Evolutionary conservation across 441 rosid genomes (phyloP).

Genomic region (Croton setiger): DNA sequence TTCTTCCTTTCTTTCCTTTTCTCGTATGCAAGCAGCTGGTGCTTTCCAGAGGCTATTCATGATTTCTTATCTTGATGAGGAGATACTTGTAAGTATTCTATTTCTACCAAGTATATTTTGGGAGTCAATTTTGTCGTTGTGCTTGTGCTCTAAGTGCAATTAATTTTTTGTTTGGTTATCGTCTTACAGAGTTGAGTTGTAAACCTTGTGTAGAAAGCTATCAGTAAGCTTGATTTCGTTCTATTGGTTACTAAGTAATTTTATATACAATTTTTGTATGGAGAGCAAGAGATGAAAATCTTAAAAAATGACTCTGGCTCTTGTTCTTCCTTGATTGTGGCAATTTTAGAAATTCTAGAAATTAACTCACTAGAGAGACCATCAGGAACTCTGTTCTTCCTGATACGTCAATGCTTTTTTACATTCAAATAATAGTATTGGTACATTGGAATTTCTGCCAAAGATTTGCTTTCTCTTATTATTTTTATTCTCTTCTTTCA

Average conservation of each 20-base stretch:
- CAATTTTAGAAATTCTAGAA: background rate
- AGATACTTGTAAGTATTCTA: constrained; percentile 91
- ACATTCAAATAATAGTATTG: constrained; percentile 4
- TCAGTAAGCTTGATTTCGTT: background rate
- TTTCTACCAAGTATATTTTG: background rate
- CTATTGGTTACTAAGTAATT: background rate
- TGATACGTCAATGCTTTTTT: background rate
- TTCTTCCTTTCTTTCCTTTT: constrained; percentile 3
- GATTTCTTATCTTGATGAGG: constrained; percentile 94
- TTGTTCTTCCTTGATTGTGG: background rate
- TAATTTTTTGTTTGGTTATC: background rate
- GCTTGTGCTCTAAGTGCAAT: background rate
- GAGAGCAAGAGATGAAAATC: constrained; percentile 1
- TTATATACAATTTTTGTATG: background rate
- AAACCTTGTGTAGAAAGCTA: background rate
- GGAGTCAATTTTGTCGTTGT: background rate
- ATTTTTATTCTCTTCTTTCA: too few relatives aligned
- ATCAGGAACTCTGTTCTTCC: background rate
- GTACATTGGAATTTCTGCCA: background rate
- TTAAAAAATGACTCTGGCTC: background rate
- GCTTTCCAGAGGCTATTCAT: constrained; percentile 79
- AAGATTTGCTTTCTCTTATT: background rate
- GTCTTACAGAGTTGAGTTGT: background rate
- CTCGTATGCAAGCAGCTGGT: constrained; percentile 56
- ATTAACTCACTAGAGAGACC: background rate